Evolutionary conservation across 2,329 filamentous ascomycete genomes (phyloP).

Genomic region (Clarireedia monteithiana): DNA sequence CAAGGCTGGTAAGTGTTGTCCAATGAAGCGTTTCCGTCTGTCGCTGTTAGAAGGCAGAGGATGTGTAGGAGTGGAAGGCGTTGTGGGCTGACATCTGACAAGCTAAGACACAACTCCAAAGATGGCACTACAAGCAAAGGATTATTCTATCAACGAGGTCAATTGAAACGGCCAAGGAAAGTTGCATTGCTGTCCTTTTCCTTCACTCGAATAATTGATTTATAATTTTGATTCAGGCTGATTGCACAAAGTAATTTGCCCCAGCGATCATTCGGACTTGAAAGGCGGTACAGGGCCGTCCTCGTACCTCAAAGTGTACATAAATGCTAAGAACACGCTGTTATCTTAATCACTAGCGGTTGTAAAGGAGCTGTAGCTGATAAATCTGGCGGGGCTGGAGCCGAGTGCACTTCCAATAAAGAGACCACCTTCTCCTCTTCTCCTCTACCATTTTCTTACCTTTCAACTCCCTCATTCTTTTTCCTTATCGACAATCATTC

Average conservation of each 20-base stretch:
- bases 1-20: too few relatives aligned
- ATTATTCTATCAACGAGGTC: too few relatives aligned
- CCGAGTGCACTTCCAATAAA: slow-evolving; percentile 15
- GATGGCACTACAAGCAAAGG: too few relatives aligned
- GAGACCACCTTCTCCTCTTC: slow-evolving; percentile 22
- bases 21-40: too few relatives aligned
- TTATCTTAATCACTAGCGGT: slow-evolving; percentile 8
- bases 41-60: too few relatives aligned
- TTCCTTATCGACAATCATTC: not conserved
- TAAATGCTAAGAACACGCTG: slow-evolving; percentile 5
- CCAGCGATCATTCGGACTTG: not conserved
- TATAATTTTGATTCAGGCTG: not conserved
- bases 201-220: not conserved
- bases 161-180: not conserved
- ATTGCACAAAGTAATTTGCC: not conserved
- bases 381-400: slow-evolving; percentile 7
- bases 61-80: too few relatives aligned
- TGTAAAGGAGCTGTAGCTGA: slow-evolving; percentile 4
- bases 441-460: slow-evolving; percentile 1
- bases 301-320: not conserved
- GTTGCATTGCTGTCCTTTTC: not conserved
- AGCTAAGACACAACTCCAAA: too few relatives aligned
- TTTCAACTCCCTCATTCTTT: not conserved
- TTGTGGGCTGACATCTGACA: too few relatives aligned
- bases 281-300: not conserved